Base-by-base conservation (phyloP, 345 rosid species). In the Bruguiera gymnorhiza region DNA sequence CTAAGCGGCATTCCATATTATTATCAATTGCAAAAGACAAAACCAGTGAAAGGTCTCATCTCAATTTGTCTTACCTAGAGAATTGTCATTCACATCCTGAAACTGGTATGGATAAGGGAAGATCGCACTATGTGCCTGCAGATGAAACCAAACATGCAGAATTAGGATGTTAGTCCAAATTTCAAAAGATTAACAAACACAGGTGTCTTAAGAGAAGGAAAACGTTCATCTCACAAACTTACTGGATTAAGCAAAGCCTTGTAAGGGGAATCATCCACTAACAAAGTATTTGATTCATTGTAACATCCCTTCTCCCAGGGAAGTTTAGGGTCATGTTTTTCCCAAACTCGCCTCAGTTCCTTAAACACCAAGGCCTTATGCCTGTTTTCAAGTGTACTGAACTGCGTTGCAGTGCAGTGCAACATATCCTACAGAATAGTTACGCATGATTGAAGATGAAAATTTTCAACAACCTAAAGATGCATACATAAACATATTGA, bases 181-280 rank as follows among this genome's bases (percentile, higher is more conserved):
- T 6, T 15, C 34, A 16, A 5, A 57, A 26, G 54, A 50, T 29
- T 20, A 7, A 46, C 8, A 70, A 69, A 54, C 6, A 43, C 5
- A 3, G 50, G 50, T 36, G 56, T 64, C 70, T 3, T 11, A 37
- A 48, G 34, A 68, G 30, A 46, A 68, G 36, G n/a, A 24, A 30
- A 48, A 10, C 34, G 61, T 54, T 10, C 27, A 59, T 26, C 18
- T 51, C 5, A n/a, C 36, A 13, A 77, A 81, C 95, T 86, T 80
- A 91, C 97, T 8, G 97, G 97, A 76, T 95, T 95, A 75, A 92
- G 93, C 86, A 95, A 83, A 11, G 97, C 89, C 75, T 95, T 95
- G 80, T 95, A 85, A 21, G 97, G 99, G 76, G 97, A 89, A 79
- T 95, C 99, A 56, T 92, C 97, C 36, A 92, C 63, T 78, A 92